Conservation (phyloP, 352 stramenopile genomes). For the Phytopythium kandeliae region DNA sequence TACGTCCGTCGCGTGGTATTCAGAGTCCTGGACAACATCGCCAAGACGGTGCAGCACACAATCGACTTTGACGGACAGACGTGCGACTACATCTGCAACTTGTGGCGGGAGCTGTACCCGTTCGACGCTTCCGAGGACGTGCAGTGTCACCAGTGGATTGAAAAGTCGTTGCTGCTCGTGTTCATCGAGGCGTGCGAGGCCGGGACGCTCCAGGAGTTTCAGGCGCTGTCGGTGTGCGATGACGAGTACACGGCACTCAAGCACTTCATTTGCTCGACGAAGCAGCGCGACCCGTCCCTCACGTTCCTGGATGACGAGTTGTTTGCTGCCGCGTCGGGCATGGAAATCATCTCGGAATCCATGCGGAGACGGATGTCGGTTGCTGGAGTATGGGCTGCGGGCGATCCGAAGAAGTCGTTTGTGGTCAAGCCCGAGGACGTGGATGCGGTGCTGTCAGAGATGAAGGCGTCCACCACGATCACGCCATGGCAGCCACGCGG, state of each 20-base stretch:
- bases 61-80: conserved; percentile 55
- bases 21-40: conserved; percentile 66
- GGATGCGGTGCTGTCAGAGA: conserved; percentile 16
- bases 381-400: conserved; percentile 60
- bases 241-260: conserved; percentile 64
- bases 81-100: conserved; percentile 57
- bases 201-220: conserved; percentile 52
- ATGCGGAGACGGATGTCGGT: conserved; percentile 72
- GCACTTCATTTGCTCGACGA: conserved; percentile 63
- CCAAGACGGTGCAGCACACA: conserved; percentile 70
- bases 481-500: conserved; percentile 51
- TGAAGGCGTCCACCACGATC: conserved; percentile 27
- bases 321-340: conserved; percentile 53
- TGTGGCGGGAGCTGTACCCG: conserved; percentile 62
- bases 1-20: conserved; percentile 74
- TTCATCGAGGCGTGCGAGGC: conserved; percentile 68
- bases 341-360: conserved; percentile 72
- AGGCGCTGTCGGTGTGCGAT: conserved; percentile 57
- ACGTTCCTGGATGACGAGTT: conserved; percentile 75
- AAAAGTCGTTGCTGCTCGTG: conserved; percentile 48
- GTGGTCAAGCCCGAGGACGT: conserved; percentile 49
- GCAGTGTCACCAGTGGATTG: conserved; percentile 71
- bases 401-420: conserved; percentile 54
- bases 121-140: conserved; percentile 48
- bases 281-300: conserved; percentile 47